phyloP scores from a whole-genome alignment of 2,329 filamentous ascomycete species.

The Cordyceps fumosorosea region DNA sequence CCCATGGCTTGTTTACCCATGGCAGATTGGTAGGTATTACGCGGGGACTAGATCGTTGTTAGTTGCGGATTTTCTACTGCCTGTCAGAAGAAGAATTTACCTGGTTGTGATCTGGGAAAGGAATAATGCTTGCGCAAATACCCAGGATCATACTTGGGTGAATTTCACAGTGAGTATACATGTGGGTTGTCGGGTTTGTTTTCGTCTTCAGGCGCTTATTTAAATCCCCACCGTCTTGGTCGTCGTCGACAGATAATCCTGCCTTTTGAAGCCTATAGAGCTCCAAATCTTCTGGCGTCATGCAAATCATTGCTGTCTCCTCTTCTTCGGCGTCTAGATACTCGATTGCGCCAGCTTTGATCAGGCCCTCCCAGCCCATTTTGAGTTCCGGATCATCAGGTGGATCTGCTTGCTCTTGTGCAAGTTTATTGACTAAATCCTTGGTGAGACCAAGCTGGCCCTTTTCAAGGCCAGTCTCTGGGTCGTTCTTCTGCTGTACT shows the following conservation, averaged over 20 bases:
- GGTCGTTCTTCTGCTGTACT: slow-evolving; percentile 78
- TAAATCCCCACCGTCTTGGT: slow-evolving; percentile 53
- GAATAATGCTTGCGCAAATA: slow-evolving; percentile 98
- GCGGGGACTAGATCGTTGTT: slow-evolving; percentile 61
- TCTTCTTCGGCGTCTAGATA: slow-evolving; percentile 98
- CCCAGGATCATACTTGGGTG: slow-evolving; percentile 98
- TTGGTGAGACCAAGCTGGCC: slow-evolving; percentile 78
- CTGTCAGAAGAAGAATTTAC: slow-evolving; percentile 33
- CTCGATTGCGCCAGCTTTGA: slow-evolving; percentile 80
- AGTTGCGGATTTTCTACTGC: slow-evolving; percentile 25
- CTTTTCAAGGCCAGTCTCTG: slow-evolving; percentile 50
- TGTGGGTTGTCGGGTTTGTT: slow-evolving; percentile 79
- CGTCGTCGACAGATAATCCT: slow-evolving; percentile 56
- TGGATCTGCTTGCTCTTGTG: slow-evolving; percentile 67
- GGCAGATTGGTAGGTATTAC: slow-evolving; percentile 98
- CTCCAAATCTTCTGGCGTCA: slow-evolving; percentile 94
- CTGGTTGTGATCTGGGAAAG: slow-evolving; percentile 98
- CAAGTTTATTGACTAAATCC: slow-evolving; percentile 64
- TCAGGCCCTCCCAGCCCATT: slow-evolving; percentile 84
- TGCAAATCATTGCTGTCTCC: slow-evolving; percentile 97
- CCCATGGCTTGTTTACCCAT: slow-evolving; percentile 99
- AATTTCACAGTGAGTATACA: slow-evolving; percentile 97
- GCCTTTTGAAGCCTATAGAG: slow-evolving; percentile 64
- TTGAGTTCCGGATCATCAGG: slow-evolving; percentile 53
- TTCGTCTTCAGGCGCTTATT: slow-evolving; percentile 85